phyloP scores from a whole-genome alignment of 805 yeast genomes.

The Spathaspora boniae region DNA sequence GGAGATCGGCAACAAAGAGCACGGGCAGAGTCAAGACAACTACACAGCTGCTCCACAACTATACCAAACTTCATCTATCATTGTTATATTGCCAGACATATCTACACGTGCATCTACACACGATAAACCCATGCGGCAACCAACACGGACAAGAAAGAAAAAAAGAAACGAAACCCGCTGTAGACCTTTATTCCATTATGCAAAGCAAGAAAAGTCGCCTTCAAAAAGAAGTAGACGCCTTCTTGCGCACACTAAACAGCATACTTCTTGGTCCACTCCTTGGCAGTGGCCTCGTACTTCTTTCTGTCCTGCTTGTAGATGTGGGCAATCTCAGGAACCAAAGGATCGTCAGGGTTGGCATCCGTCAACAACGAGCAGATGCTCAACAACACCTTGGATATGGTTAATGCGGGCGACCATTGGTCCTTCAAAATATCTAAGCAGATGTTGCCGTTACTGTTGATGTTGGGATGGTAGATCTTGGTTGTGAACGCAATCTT shows the following conservation, averaged over 20 bases:
- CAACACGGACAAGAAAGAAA: no score
- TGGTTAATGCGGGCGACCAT: constrained; percentile 98
- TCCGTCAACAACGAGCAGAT: constrained; percentile 95
- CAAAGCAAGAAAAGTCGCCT: background rate
- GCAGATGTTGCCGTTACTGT: constrained; percentile 94
- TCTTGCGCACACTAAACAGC: no score
- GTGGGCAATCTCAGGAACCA: constrained; percentile 97
- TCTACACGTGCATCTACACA: no score
- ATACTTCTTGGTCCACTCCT: constrained; percentile 98
- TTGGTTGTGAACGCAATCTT: constrained; percentile 84
- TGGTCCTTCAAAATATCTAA: constrained; percentile 95
- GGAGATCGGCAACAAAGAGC: no score
- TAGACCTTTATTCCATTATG: constrained; percentile 1
- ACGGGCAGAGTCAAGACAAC: no score
- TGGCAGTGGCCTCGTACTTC: constrained; percentile 94
- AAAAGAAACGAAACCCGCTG: no score
- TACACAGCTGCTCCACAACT: no score
- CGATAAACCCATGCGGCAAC: no score
- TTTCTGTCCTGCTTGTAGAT: constrained; percentile 91
- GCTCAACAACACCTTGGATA: constrained; percentile 90
- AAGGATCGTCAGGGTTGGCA: constrained; percentile 98
- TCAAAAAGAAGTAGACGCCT: no score
- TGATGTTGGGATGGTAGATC: constrained; percentile 96
- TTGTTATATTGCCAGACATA: no score
- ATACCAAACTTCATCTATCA: no score